These are phyloP conservation scores for Skeletonema costatum DNA, from an alignment of 108 stramenopile genomes.

Conservation along the genomic window DNA sequence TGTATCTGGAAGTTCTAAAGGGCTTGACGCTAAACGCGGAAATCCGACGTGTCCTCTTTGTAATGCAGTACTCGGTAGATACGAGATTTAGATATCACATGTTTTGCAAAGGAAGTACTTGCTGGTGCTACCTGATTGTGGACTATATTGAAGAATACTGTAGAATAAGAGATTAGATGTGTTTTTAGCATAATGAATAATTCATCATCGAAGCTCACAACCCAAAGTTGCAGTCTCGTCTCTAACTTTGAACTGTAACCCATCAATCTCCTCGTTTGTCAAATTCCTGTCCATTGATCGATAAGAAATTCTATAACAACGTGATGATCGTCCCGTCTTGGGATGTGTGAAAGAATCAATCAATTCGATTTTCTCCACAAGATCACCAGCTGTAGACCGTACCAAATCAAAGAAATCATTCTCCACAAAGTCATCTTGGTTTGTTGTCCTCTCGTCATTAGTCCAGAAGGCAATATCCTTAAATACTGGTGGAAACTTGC, in stretches of 20 bases:
- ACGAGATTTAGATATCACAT: too few species aligned
- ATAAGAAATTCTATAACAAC: conserved; percentile 94
- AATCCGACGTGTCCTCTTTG: conserved; percentile 62
- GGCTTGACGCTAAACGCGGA: conserved; percentile 25
- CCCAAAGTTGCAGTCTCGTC: conserved; percentile 14
- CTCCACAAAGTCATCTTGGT: conserved; percentile 56
- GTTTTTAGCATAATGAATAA: neutral
- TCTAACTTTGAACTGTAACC: conserved; percentile 83
- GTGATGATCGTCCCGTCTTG: conserved; percentile 78
- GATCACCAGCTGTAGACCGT: conserved; percentile 91
- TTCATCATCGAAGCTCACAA: conserved; percentile 22
- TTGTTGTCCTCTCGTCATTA: neutral
- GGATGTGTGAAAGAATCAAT: conserved; percentile 94
- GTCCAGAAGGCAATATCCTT: conserved; percentile 97
- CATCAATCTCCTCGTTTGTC: conserved; percentile 96
- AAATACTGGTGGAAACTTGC: conserved; percentile 93
- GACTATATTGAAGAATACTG: neutral
- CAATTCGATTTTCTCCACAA: conserved; percentile 88
- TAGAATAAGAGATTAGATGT: neutral
- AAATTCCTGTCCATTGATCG: conserved; percentile 96
- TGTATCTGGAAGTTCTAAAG: conserved; percentile 21
- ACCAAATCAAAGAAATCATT: conserved; percentile 94
- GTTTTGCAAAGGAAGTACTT: neutral
- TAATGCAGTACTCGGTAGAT: conserved; percentile 9
- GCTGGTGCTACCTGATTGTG: neutral